Evolutionary conservation across 306 rosid species (phyloP).

Genomic region (Notholithocarpus densiflorus): DNA sequence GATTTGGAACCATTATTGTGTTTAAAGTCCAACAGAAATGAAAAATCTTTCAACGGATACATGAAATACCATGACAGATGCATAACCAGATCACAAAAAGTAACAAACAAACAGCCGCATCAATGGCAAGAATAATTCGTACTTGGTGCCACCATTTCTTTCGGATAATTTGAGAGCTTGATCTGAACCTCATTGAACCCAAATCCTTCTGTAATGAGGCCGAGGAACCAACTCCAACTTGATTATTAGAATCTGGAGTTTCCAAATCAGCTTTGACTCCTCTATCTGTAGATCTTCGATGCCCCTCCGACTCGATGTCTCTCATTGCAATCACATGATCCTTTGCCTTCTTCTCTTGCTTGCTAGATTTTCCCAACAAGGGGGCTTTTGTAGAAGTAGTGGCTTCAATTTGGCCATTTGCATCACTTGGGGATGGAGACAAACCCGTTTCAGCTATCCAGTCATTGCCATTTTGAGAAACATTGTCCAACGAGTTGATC

Average conservation of each 20-base stretch:
- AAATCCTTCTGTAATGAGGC: slow-evolving; percentile 54
- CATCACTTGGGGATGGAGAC: slow-evolving; percentile 63
- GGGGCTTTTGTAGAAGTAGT: slow-evolving; percentile 80
- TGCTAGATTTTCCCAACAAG: slow-evolving; percentile 64
- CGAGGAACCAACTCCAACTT: slow-evolving; percentile 53
- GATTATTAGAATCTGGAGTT: slow-evolving; percentile 45
- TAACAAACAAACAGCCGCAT: slow-evolving; percentile 68
- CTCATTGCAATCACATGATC: slow-evolving; percentile 72
- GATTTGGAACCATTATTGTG: background rate
- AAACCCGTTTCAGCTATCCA: slow-evolving; percentile 52
- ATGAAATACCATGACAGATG: slow-evolving; percentile 59
- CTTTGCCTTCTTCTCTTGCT: slow-evolving; percentile 76
- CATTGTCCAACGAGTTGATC: slow-evolving; percentile 71
- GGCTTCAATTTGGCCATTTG: slow-evolving; percentile 63
- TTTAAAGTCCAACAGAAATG: background rate
- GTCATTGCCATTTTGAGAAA: slow-evolving; percentile 47
- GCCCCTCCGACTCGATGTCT: slow-evolving; percentile 75
- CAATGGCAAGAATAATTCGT: slow-evolving; percentile 79
- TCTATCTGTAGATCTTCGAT: slow-evolving; percentile 64
- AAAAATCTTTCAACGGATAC: slow-evolving; percentile 43
- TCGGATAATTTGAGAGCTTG: slow-evolving; percentile 52
- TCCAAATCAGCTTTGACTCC: slow-evolving; percentile 57
- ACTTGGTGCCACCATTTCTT: slow-evolving; percentile 90
- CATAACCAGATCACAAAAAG: slow-evolving; percentile 68
- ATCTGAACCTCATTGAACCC: slow-evolving; percentile 62